Conservation (phyloP, 805 yeast species). For the Middelhovenomyces tepae region DNA sequence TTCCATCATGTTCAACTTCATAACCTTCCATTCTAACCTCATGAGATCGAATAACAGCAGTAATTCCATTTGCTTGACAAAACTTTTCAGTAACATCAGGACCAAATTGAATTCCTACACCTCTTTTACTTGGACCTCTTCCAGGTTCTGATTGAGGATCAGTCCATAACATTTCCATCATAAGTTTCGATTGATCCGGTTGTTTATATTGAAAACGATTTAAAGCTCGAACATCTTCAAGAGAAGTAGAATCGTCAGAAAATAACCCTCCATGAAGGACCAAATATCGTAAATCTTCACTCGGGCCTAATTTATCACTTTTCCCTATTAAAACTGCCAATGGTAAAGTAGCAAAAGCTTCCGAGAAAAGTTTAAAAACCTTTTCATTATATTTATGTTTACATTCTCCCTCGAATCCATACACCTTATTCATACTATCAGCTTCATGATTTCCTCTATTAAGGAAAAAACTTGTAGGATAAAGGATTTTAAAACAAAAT, state of each 20-base stretch:
- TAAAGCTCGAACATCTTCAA: slow-evolving; percentile 65
- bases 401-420: slow-evolving; percentile 95
- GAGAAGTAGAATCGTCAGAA: slow-evolving; percentile 59
- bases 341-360: slow-evolving; percentile 79
- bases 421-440: slow-evolving; percentile 90
- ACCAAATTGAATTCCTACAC: slow-evolving; percentile 93
- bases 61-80: slow-evolving; percentile 59
- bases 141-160: slow-evolving; percentile 83
- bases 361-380: slow-evolving; percentile 73
- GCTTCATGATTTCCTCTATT: slow-evolving; percentile 98
- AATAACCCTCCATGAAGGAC: slow-evolving; percentile 96
- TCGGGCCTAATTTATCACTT: too few relatives aligned
- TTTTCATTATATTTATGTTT: slow-evolving; percentile 72
- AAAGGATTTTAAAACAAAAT: slow-evolving; percentile 66
- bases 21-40: slow-evolving; percentile 92
- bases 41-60: slow-evolving; percentile 84
- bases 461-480: slow-evolving; percentile 60
- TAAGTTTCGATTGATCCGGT: slow-evolving; percentile 86
- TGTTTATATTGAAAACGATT: slow-evolving; percentile 61
- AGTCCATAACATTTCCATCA: slow-evolving; percentile 96
- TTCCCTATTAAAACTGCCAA: slow-evolving; percentile 72
- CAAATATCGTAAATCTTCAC: too few relatives aligned
- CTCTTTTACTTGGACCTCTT: slow-evolving; percentile 82
- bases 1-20: slow-evolving; percentile 77
- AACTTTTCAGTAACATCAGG: slow-evolving; percentile 85